Base-by-base conservation (phyloP, 768 basidiomycete genomes). In the Boletus vinaceobasis region DNA sequence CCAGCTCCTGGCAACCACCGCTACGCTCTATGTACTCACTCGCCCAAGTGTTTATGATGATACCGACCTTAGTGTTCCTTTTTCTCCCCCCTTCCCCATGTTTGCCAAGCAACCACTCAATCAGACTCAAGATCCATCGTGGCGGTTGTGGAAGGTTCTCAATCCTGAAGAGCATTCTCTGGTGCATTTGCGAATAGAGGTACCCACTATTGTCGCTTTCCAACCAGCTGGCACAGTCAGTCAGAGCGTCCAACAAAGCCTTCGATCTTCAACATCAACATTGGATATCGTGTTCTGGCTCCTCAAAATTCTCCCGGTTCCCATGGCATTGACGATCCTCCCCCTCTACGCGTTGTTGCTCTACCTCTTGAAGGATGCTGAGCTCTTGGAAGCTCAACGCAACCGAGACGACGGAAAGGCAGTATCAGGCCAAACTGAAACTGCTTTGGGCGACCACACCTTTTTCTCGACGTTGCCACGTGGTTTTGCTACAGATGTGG, bases 341-440 rank as follows among this genome's bases (percentile, higher is more conserved):
- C 70, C 80, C 4, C 76, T 98, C 10, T 98, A 89, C 68, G 78
- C 81, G 8, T 72, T 98, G 11, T 75, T 96, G 8, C 76, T 92
- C 10, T 94, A 94, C 66, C 78, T 99, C 2, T 75, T 98, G 57
- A 96, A 95, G 74, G 87, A 96, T 60, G 84, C 92, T 0, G 94
- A 99, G 55, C 81, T 94, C 1, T 78, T 97, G 35, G 94, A 94
- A 63, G 88, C 90, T 3, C 92, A 94, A 63, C 79, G 87, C 38
- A 79, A 87, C 65, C 79, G 82, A 32, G 74, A 74, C 2, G 82
- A 81, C 35, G 64, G 74, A 1, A 77, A 79, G 55, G 60, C 68
- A 8, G 60, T 69, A 9, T 68, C 73, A 5, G 42, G 57, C 8
- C 70, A 65, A 48, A 32, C 39, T 33, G 42, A 59, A 49, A 46